Evolutionary conservation across 148 eudicot species (phyloP).

Genomic region (Cornus kousa): DNA sequence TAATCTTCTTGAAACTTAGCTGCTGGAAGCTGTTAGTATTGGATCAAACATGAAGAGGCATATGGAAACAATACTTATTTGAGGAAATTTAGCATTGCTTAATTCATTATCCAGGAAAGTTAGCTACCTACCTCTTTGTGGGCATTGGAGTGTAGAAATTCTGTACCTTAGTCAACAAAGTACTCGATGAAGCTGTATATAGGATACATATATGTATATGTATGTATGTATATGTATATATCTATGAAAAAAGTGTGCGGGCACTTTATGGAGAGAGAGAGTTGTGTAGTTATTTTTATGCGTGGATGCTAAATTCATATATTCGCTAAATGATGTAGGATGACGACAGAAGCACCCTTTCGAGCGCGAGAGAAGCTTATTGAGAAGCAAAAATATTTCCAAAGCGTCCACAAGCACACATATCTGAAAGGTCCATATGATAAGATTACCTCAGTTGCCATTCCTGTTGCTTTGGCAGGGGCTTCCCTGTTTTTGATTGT

Average conservation of each 20-base stretch:
- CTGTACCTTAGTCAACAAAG: background rate
- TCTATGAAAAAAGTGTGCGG: background rate
- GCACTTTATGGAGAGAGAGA: background rate
- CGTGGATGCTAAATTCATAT: background rate
- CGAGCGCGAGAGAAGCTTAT: conserved; percentile 74
- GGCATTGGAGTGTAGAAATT: no score
- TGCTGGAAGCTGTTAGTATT: no score
- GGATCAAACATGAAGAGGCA: no score
- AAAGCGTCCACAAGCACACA: conserved; percentile 68
- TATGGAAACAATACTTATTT: no score
- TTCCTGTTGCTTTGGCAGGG: conserved; percentile 72
- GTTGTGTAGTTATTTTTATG: background rate
- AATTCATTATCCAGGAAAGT: no score
- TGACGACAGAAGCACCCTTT: conserved; percentile 69
- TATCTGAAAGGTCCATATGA: conserved; percentile 80
- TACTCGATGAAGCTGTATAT: background rate
- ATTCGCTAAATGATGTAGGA: conserved; percentile 42
- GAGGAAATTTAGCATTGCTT: no score
- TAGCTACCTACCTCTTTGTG: no score
- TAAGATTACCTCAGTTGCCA: conserved; percentile 85
- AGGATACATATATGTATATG: background rate
- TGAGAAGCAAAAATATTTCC: conserved; percentile 71
- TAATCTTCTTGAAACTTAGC: no score
- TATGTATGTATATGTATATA: background rate
- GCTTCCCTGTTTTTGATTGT: conserved; percentile 60